These are phyloP conservation scores for Neurospora sp. DNA, from an alignment of 495 filamentous ascomycete genomes.

Conservation along the genomic window DNA sequence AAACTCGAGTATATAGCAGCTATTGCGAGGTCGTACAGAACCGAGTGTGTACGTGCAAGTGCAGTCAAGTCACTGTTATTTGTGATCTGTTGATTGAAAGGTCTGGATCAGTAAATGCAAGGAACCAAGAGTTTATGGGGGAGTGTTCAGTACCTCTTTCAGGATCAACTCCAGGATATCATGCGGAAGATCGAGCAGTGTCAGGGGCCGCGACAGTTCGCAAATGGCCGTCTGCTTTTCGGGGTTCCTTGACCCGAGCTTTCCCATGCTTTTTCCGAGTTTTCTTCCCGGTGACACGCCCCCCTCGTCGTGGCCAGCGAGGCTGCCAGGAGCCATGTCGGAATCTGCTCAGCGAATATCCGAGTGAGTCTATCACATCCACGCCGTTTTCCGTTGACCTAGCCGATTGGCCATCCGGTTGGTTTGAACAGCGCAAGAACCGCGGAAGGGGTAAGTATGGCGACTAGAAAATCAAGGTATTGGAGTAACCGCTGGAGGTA, in stretches of 20 bases:
- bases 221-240: constrained; percentile 16
- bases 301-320: background rate
- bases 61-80: constrained; percentile 83
- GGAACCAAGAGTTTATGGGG: background rate
- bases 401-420: background rate
- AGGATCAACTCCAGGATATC: constrained; percentile 83
- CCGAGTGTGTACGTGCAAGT: constrained; percentile 72
- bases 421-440: background rate
- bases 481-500: background rate
- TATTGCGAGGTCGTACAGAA: constrained; percentile 70
- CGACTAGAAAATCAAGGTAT: background rate
- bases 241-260: background rate
- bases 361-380: background rate
- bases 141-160: constrained; percentile 56
- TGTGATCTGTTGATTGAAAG: constrained; percentile 48
- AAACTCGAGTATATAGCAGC: constrained; percentile 88
- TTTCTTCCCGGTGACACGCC: background rate
- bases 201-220: constrained; percentile 25
- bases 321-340: background rate
- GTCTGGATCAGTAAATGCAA: background rate
- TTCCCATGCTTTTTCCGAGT: background rate
- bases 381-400: background rate
- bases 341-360: background rate
- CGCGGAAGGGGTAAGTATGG: background rate
- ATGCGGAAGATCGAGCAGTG: constrained; percentile 71